Percentiles rank a stretch among this genome's conserved stretches.
Conservation (phyloP, 139 green algal species). For the Closterium sp. region DNA sequence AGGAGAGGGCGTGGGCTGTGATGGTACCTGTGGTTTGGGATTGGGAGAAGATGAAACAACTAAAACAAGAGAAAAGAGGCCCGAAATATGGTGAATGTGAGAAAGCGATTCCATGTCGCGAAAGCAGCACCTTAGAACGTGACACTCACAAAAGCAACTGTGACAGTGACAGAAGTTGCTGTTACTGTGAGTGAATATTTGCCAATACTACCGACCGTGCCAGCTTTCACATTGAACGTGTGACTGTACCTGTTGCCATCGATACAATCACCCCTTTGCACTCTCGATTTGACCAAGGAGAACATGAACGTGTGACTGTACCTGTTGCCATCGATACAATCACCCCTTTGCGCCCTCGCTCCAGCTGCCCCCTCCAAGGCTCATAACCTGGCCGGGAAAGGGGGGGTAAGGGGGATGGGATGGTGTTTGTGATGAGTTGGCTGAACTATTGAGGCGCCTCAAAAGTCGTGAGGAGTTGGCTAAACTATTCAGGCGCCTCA, state of each 20-base stretch:
- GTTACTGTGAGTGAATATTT: background rate
- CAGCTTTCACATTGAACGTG: conserved; percentile 52
- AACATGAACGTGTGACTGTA: conserved; percentile 45
- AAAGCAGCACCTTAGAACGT: too few relatives aligned
- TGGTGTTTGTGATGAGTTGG: too few relatives aligned
- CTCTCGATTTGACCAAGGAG: conserved; percentile 53
- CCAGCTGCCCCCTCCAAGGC: conserved; percentile 60
- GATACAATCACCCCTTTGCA: conserved; percentile 70
- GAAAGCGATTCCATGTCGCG: too few relatives aligned
- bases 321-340: conserved; percentile 66
- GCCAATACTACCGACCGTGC: conserved; percentile 14
- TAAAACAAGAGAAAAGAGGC: too few relatives aligned
- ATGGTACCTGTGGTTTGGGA: conserved; percentile 59
- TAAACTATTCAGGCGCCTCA: too few relatives aligned
- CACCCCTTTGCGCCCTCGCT: conserved; percentile 68
- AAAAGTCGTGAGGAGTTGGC: too few relatives aligned
- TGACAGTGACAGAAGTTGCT: background rate
- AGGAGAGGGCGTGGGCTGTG: conserved; percentile 68
- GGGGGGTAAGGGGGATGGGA: too few relatives aligned
- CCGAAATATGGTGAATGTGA: conserved; percentile 35
- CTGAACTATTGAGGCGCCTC: too few relatives aligned
- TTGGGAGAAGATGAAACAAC: conserved; percentile 29
- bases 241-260: conserved; percentile 60
- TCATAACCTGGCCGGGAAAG: conserved; percentile 48
- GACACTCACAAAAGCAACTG: too few relatives aligned